Conservation (phyloP, 2,329 filamentous ascomycete genomes). For the Pseudogymnoascus sp. region DNA sequence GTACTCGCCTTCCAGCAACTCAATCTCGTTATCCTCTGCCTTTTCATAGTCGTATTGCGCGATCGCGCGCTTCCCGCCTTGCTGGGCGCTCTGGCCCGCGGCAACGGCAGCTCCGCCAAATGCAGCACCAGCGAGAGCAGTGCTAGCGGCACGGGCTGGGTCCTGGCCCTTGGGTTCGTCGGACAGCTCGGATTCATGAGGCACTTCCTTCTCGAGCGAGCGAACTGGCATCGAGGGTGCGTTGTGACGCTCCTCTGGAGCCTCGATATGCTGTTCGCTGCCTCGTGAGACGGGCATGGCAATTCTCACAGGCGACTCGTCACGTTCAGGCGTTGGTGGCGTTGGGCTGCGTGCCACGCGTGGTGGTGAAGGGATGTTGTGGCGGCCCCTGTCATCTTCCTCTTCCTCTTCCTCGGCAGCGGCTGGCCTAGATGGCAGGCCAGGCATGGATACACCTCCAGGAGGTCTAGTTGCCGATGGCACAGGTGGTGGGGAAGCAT, state of each 20-base stretch:
- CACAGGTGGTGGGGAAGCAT: constrained; percentile 31
- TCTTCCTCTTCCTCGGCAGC: constrained; percentile 42
- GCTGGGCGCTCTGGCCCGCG: constrained; percentile 36
- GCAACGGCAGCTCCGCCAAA: constrained; percentile 34
- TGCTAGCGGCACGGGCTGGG: constrained; percentile 50
- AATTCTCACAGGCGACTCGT: constrained; percentile 72
- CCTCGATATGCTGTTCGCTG: constrained; percentile 44
- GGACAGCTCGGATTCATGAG: constrained; percentile 56
- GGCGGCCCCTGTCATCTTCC: constrained; percentile 43
- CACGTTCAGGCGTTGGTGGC: constrained; percentile 42
- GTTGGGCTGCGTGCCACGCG: constrained; percentile 30
- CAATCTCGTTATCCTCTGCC: constrained; percentile 93
- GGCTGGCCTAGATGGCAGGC: constrained; percentile 57
- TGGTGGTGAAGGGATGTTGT: constrained; percentile 35
- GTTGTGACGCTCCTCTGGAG: constrained; percentile 40
- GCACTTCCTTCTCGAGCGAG: constrained; percentile 55
- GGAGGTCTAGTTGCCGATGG: constrained; percentile 52
- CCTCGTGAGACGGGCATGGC: constrained; percentile 75
- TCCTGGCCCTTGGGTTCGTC: constrained; percentile 56
- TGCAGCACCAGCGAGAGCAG: constrained; percentile 44
- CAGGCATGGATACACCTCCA: constrained; percentile 70
- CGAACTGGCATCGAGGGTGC: constrained; percentile 56
- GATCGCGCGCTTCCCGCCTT: constrained; percentile 63
- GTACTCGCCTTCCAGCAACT: constrained; percentile 78
- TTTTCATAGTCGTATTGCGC: constrained; percentile 96